phyloP scores from a whole-genome alignment of 169 alveolate genomes.

The Plasmodium falciparum region DNA sequence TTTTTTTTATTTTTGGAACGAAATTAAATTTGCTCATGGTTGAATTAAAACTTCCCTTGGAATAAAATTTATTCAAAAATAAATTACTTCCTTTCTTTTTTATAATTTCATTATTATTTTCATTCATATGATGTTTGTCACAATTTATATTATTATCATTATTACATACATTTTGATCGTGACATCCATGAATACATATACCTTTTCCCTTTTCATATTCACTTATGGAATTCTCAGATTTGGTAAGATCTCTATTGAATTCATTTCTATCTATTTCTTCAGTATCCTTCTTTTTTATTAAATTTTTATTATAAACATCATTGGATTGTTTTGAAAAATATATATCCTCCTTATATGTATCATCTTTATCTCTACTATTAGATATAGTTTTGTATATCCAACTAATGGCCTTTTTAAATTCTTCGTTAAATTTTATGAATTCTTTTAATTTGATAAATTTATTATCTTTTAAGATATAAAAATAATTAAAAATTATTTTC shows the following conservation, averaged over 20 bases:
- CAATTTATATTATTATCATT: too few relatives aligned
- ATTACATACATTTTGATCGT: too few relatives aligned
- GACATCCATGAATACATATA: too few relatives aligned
- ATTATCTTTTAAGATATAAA: slow-evolving; percentile 40
- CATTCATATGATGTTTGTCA: too few relatives aligned
- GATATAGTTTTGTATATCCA: neutral
- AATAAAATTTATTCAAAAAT: neutral
- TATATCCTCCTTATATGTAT: too few relatives aligned
- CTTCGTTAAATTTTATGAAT: slow-evolving; percentile 20
- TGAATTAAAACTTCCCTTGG: slow-evolving; percentile 6
- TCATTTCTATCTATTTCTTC: neutral
- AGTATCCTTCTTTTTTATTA: neutral
- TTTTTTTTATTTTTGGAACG: too few relatives aligned
- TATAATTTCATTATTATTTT: too few relatives aligned
- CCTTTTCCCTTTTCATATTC: too few relatives aligned
- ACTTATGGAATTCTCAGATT: too few relatives aligned
- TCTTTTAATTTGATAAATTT: slow-evolving; percentile 46
- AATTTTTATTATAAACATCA: neutral
- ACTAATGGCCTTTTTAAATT: slow-evolving; percentile 8
- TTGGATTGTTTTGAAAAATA: too few relatives aligned
- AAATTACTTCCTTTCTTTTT: too few relatives aligned
- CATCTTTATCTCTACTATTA: neutral
- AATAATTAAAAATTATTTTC: slow-evolving; percentile 45
- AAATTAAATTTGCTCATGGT: neutral
- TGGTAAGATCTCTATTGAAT: too few relatives aligned